Evolutionary conservation across 371 early-diverging fungal genomes (phyloP).

Genomic region (Blakeslea trispora): DNA sequence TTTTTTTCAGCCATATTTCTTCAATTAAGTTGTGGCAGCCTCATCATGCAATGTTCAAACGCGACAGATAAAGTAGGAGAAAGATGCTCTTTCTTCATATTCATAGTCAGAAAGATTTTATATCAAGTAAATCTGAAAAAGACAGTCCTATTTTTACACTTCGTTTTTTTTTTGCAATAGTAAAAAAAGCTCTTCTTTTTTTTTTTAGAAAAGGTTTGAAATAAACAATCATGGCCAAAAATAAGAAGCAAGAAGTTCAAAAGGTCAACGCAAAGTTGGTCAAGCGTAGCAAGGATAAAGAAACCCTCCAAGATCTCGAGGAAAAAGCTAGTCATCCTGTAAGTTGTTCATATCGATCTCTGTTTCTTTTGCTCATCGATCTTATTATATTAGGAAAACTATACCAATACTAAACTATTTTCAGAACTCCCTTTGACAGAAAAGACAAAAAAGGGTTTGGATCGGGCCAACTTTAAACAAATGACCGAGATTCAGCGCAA

Average conservation of each 20-base stretch:
- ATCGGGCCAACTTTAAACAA: conserved; percentile 78
- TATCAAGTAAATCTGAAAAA: too few relatives aligned
- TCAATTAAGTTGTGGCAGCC: too few relatives aligned
- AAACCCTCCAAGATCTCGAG: conserved; percentile 37
- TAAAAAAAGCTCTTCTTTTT: too few relatives aligned
- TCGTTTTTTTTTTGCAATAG: too few relatives aligned
- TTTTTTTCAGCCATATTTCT: too few relatives aligned
- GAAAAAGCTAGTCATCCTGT: conserved; percentile 40
- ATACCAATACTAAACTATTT: conserved; percentile 42
- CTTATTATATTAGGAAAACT: conserved; percentile 34
- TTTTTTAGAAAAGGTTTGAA: too few relatives aligned
- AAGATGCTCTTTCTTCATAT: too few relatives aligned
- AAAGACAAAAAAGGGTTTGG: conserved; percentile 69
- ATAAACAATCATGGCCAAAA: neutral
- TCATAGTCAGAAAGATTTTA: too few relatives aligned
- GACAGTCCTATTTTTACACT: too few relatives aligned
- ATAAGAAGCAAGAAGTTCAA: neutral
- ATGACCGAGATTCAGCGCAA: conserved; percentile 98
- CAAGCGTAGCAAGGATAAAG: conserved; percentile 24
- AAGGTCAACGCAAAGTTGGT: neutral
- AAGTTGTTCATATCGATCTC: conserved; percentile 9
- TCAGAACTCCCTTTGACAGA: conserved; percentile 70
- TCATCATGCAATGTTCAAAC: too few relatives aligned
- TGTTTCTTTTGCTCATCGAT: neutral
- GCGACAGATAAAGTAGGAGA: too few relatives aligned